Base-by-base conservation (phyloP, 495 filamentous ascomycete genomes). In the Apodospora peruviana region DNA sequence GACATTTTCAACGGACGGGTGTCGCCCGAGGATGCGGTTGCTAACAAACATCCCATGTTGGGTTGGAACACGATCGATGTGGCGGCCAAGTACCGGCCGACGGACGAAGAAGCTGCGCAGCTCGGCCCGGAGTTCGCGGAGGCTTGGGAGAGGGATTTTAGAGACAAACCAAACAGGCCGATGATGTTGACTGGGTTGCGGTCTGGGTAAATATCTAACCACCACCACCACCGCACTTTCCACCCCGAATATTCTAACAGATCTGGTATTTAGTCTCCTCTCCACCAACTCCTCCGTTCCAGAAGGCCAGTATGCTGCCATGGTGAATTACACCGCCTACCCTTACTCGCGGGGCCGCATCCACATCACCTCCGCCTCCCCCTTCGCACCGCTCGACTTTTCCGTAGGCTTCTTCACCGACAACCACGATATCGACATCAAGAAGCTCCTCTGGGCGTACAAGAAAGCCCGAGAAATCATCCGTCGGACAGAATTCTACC, bases 271-370 rank as follows among this genome's bases (percentile, higher is more conserved):
- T 22, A 25, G 8, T 17, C 14, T 14, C 20, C 18, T 24, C 40
- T 17, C 46, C 12, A 41, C 44, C 25, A 44, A 43, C 40, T 34
- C n/a, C 4, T 16, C 22, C n/a, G 22, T 38, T 1, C 35, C 47
- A 11, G 38, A 19, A 2, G 50, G 39, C 12, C 42, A 40, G 14
- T 59, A 53, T 46, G 19, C 53, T 55, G 68, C 65, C 1, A 39
- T 67, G 0, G 62, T 48, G 17, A 48, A 53, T 10, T 80, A 65
- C 52, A 72, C 71, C 4, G 58, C 64, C 19, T 79, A 83, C 54
- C 78, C 80, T 8, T 73, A 72, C 45, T 79, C 78, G 5, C 77
- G 79, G 1, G 80, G 80, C 3, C 63, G 68, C 43, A 60, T 83
- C 21, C 80, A 82, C 56, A 78, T 83, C 54, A 78, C 68, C 10